Percentiles rank a stretch among this genome's conserved stretches.
Evolutionary conservation across 2,329 filamentous ascomycete genomes (phyloP).

Genomic region (Cladosporium halotolerans): DNA sequence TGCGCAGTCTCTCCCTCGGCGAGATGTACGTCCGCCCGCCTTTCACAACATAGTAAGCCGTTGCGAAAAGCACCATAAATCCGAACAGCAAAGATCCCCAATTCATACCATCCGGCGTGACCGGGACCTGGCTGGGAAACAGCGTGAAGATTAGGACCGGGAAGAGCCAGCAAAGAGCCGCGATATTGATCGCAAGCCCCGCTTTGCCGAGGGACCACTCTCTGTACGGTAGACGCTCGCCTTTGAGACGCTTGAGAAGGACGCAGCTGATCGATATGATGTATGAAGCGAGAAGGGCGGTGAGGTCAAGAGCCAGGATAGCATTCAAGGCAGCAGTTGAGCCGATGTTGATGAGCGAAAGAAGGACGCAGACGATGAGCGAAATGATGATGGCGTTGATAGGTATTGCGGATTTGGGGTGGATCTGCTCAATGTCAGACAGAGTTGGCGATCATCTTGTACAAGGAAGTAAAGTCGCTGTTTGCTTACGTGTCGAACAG

Average conservation of each 20-base stretch:
- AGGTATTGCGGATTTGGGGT: conserved; percentile 17
- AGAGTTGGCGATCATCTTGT: not conserved
- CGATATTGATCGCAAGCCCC: conserved; percentile 33
- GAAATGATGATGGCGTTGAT: conserved; percentile 22
- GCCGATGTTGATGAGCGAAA: conserved; percentile 33
- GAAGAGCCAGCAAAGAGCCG: conserved; percentile 34
- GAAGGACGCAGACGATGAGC: conserved; percentile 20
- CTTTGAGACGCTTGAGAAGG: conserved; percentile 31
- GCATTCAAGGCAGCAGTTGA: conserved; percentile 37
- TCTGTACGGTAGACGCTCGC: conserved; percentile 29
- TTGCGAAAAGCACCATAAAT: conserved; percentile 33
- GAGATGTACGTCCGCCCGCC: conserved; percentile 25
- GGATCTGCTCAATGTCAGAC: not conserved
- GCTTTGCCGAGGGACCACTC: conserved; percentile 34
- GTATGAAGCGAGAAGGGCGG: conserved; percentile 36
- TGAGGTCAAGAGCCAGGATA: conserved; percentile 35
- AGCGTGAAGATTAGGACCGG: conserved; percentile 45
- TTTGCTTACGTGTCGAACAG: conserved; percentile 16
- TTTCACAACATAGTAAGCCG: conserved; percentile 34
- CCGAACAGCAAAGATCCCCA: conserved; percentile 43
- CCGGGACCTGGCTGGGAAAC: conserved; percentile 32
- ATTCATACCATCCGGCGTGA: conserved; percentile 40
- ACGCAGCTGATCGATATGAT: conserved; percentile 33
- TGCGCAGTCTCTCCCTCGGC: conserved; percentile 13
- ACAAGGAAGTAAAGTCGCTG: not conserved